These are phyloP conservation scores for Dactylonectria estremocensis DNA, from an alignment of 2,329 filamentous ascomycete species.

Conservation along the genomic window DNA sequence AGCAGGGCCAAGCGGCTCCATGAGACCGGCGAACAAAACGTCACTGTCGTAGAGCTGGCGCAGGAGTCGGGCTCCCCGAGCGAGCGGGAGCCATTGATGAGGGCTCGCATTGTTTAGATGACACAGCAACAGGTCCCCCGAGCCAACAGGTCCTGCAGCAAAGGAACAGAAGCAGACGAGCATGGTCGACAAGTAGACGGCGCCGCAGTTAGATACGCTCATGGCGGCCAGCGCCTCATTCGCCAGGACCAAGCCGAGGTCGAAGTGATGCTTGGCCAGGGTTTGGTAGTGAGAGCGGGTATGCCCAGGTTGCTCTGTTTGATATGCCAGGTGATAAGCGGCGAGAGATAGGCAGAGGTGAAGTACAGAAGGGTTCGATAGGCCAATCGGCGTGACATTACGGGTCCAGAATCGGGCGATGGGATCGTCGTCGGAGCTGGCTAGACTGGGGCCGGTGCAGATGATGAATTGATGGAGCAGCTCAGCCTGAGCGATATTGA, in stretches of 20 bases:
- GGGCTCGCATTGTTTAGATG: not conserved
- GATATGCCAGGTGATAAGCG: not conserved
- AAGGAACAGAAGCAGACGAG: conserved; percentile 19
- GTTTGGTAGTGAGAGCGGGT: not conserved
- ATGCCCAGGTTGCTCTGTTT: not conserved
- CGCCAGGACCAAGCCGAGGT: not conserved
- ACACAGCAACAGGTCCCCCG: conserved; percentile 8
- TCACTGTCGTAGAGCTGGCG: not conserved
- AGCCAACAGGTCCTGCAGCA: conserved; percentile 4
- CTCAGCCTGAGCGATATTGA: conserved; percentile 6
- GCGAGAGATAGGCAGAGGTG: conserved; percentile 7
- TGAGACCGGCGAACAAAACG: not conserved
- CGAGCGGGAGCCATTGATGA: conserved; percentile 1
- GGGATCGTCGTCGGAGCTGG: not conserved
- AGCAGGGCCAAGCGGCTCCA: not conserved
- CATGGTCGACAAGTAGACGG: conserved; percentile 14
- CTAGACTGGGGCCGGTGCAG: conserved; percentile 10
- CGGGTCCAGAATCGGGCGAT: conserved; percentile 11
- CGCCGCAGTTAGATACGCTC: conserved; percentile 1
- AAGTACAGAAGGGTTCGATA: conserved; percentile 13
- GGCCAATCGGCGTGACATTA: not conserved
- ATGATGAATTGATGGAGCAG: conserved; percentile 13
- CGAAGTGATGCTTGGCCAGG: conserved; percentile 6
- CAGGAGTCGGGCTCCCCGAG: not conserved
- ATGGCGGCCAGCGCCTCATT: not conserved